Percentiles rank a stretch among this genome's conserved stretches.
phyloP scores from a whole-genome alignment of 257 asterid species.

The Solanum ossicruentum region DNA sequence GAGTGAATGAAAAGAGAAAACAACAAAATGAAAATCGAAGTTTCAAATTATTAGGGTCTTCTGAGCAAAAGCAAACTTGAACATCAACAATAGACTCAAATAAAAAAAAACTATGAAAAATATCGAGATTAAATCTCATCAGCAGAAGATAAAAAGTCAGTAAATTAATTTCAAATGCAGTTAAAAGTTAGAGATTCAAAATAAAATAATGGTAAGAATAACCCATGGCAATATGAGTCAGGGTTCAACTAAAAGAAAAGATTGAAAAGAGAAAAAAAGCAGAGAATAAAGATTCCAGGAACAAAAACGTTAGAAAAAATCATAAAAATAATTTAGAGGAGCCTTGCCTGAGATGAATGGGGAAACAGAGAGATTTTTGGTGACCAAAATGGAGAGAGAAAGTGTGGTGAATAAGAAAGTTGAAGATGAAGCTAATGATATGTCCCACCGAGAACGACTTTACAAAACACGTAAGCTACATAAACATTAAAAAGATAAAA shows the following conservation, averaged over 20 bases:
- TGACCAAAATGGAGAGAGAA: too few species aligned
- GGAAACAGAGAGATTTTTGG: too few species aligned
- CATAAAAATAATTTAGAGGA: too few species aligned
- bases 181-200: not conserved
- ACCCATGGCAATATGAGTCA: not conserved
- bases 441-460: too few species aligned
- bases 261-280: not conserved
- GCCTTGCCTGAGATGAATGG: too few species aligned
- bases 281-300: too few species aligned
- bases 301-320: too few species aligned
- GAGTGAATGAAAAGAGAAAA: not conserved
- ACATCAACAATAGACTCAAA: not conserved
- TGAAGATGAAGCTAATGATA: too few species aligned
- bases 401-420: too few species aligned
- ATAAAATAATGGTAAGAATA: too few species aligned
- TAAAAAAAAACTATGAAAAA: not conserved
- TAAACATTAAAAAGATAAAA: too few species aligned
- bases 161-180: not conserved
- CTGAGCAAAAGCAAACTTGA: not conserved
- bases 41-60: not conserved
- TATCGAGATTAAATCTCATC: not conserved
- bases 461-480: too few species aligned
- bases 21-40: not conserved
- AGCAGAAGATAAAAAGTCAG: not conserved
- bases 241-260: not conserved